Evolutionary conservation across 108 stramenopile species (phyloP), one percentile per base, ranked within the genome.

Genomic region (Pseudonitzschia multistriata): DNA sequence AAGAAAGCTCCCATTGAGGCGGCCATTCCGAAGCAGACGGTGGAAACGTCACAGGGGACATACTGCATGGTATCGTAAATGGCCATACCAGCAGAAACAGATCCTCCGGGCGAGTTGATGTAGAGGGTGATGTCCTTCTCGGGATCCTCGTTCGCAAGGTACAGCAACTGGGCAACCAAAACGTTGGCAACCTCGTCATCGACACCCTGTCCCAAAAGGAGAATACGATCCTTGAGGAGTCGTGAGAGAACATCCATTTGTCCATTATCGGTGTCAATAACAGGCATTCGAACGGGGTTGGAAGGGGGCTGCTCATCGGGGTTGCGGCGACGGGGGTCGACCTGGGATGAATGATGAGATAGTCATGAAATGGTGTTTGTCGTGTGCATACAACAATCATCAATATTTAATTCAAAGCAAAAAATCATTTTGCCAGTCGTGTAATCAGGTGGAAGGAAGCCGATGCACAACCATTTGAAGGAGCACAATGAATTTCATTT

Each of bases 131-230:
- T 94, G 57, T 91, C 90, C 55, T 81, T 83, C 42, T 86, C 81
- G 22, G 93, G 93, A 78, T 94, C 93, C 61, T 87, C 84, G 42
- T 85, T 87, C 24, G 93, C 93, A 19, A 94, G 78, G 66, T 89
- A 94, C 62, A 94, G 77, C 21, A 94, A 85, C 77, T 94, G 93
- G 21, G 93, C 88, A 13, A 94, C 93, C 65, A 94, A 67, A 15
- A 91, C 88, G 67, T 94, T 94, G 42, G 88, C 93, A 10, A 91
- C 86, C 64, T 94, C 90, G 55, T 94, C 93, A 71, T 94, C 89
- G 15, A 94, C 93, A 39, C 91, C 88, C 29, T 85, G 82, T 40
- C 94, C 96, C 6, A 96, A 63, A 10, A 95, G 81, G n/a, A 96
- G 73, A 70, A 95, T 94, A 10, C 96, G 88, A 66, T 96, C 96